Evolutionary conservation across 192 early-diverging fungal species (phyloP).

Genomic region (Coemansia sp.): DNA sequence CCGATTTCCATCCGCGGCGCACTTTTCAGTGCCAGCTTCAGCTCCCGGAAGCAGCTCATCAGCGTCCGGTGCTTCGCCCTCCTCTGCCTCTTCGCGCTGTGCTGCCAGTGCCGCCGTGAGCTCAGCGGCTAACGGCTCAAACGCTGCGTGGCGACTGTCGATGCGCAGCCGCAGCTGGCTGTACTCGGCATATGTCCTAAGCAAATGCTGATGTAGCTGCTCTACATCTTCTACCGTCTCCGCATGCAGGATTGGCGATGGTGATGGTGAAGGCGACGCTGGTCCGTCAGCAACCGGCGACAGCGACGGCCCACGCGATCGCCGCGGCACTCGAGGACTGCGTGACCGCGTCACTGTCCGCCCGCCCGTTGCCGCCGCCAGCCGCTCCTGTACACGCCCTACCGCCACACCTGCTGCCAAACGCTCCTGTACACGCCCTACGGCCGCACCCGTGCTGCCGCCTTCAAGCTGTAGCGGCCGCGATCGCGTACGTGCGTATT

Average conservation of each 20-base stretch:
- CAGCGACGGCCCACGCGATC: slow-evolving; percentile 32
- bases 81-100: slow-evolving; percentile 24
- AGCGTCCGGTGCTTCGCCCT: slow-evolving; percentile 29
- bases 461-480: slow-evolving; percentile 27
- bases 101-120: slow-evolving; percentile 15
- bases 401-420: slow-evolving; percentile 9
- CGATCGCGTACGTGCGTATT: slow-evolving; percentile 30
- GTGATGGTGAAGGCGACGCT: slow-evolving; percentile 15
- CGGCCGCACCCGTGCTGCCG: slow-evolving; percentile 30
- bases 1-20: slow-evolving; percentile 24
- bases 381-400: neutral
- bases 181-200: slow-evolving; percentile 30
- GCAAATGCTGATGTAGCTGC: slow-evolving; percentile 18
- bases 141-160: slow-evolving; percentile 21
- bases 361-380: neutral
- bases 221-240: slow-evolving; percentile 38
- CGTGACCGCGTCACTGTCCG: neutral
- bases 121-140: slow-evolving; percentile 27
- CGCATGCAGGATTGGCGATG: slow-evolving; percentile 7
- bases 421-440: slow-evolving; percentile 37
- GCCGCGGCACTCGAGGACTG: neutral
- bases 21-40: slow-evolving; percentile 18
- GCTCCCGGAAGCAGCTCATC: slow-evolving; percentile 19
- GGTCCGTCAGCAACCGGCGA: slow-evolving; percentile 19
- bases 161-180: slow-evolving; percentile 41